Evolutionary conservation across 495 filamentous ascomycete genomes (phyloP).

Genomic region (Neurospora tetraspora): DNA sequence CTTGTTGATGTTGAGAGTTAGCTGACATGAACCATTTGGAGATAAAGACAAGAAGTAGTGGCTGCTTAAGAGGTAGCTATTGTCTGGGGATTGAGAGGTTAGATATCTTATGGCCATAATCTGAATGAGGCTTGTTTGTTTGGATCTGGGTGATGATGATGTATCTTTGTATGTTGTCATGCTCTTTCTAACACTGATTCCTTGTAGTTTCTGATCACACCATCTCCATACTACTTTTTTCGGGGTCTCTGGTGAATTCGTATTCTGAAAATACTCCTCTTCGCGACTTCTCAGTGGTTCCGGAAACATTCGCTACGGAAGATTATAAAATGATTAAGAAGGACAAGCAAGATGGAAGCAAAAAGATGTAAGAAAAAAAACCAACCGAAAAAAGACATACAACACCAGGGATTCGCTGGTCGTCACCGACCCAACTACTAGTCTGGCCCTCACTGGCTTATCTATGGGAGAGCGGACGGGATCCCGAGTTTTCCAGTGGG

Average conservation of each 20-base stretch:
- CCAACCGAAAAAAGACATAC: constrained; percentile 25
- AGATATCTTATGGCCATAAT: not conserved
- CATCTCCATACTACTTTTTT: not conserved
- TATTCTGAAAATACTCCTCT: not conserved
- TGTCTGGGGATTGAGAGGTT: not conserved
- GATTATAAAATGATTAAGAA: too few species aligned
- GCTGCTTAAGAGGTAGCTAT: not conserved
- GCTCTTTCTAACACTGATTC: not conserved
- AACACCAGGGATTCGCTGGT: constrained; percentile 34
- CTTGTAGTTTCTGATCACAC: not conserved
- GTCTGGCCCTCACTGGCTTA: not conserved
- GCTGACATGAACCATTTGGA: not conserved
- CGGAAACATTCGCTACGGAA: too few species aligned
- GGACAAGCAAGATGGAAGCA: not conserved
- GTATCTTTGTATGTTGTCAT: not conserved
- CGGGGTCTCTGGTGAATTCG: not conserved
- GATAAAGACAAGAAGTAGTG: not conserved
- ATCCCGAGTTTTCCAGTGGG: not conserved
- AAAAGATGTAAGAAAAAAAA: not conserved
- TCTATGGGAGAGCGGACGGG: not conserved
- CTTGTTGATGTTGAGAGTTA: not conserved
- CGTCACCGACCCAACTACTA: constrained; percentile 32
- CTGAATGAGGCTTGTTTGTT: not conserved
- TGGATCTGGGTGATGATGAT: not conserved
- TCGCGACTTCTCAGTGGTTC: too few species aligned